These are phyloP conservation scores for Crithidia fasciculata DNA, from an alignment of 208 protist genomes.

Conservation along the genomic window DNA sequence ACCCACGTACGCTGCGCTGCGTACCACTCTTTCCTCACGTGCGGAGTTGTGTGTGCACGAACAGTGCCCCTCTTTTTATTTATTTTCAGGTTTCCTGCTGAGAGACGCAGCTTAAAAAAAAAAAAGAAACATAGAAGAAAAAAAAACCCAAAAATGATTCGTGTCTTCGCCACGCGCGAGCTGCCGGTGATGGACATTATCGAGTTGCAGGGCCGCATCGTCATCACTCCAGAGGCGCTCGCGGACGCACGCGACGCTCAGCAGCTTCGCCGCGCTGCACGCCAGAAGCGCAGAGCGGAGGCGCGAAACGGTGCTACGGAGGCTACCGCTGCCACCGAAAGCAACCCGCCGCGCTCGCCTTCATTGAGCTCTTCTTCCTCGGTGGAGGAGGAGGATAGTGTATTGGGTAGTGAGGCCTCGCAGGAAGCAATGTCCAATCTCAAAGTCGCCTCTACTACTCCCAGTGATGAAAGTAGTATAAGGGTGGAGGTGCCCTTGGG, in stretches of 20 bases:
- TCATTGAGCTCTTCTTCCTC: background rate
- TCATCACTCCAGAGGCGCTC: constrained; percentile 48
- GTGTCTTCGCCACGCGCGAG: constrained; percentile 39
- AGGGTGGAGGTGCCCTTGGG: constrained; percentile 56
- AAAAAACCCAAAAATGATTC: constrained; percentile 46
- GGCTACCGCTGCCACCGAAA: background rate
- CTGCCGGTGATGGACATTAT: constrained; percentile 71
- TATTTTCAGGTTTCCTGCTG: background rate
- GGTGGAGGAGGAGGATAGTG: constrained; percentile 4
- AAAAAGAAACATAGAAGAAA: constrained; percentile 7
- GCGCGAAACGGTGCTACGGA: no score
- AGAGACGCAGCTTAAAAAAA: background rate
- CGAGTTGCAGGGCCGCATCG: constrained; percentile 71
- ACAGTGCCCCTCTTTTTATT: no score
- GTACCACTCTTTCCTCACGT: no score
- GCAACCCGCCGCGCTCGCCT: background rate
- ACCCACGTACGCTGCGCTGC: no score
- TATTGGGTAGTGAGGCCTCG: no score
- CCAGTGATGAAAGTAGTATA: no score
- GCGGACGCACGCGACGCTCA: constrained; percentile 18
- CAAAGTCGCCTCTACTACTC: no score
- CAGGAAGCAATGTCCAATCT: no score
- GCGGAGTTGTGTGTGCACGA: no score
- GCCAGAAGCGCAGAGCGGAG: background rate
- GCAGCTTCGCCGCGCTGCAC: constrained; percentile 1